phyloP scores from a whole-genome alignment of 768 basidiomycete genomes.

The Boletales sp. region DNA sequence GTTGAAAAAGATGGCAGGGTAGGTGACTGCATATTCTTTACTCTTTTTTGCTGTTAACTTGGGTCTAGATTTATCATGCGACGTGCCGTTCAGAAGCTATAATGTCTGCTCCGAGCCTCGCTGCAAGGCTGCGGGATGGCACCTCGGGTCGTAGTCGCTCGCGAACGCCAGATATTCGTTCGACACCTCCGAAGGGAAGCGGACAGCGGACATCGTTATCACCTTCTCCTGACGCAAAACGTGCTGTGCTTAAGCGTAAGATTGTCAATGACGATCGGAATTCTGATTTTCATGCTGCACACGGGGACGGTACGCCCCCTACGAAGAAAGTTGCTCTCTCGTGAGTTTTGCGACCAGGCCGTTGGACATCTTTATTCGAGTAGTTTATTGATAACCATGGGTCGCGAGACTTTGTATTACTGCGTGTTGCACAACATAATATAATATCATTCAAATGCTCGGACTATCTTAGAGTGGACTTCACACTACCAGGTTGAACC shows the following conservation, averaged over 20 bases:
- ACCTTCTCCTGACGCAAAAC: conserved; percentile 50
- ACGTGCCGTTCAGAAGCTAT: conserved; percentile 88
- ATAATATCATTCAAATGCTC: conserved; percentile 6
- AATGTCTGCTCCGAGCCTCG: conserved; percentile 59
- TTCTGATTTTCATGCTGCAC: conserved; percentile 29
- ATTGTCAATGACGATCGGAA: conserved; percentile 47
- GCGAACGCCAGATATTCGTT: conserved; percentile 62
- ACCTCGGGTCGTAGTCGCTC: conserved; percentile 59
- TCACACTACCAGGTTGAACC: background rate
- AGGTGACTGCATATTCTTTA: conserved; percentile 24
- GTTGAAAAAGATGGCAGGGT: conserved; percentile 81
- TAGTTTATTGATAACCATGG: conserved; percentile 31
- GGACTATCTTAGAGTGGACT: too few relatives aligned
- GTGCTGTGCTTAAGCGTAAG: conserved; percentile 73
- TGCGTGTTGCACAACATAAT: conserved; percentile 16
- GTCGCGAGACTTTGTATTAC: conserved; percentile 24
- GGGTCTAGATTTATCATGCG: conserved; percentile 80
- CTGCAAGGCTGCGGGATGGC: conserved; percentile 65
- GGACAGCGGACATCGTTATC: conserved; percentile 40
- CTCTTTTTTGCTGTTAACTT: conserved; percentile 1
- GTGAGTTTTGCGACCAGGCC: conserved; percentile 15
- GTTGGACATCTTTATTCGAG: conserved; percentile 28
- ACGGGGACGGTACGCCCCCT: conserved; percentile 55
- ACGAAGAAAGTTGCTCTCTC: conserved; percentile 62
- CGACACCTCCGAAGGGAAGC: conserved; percentile 36